Conservation (phyloP, 106 monocot species). For the Dendrobium chrysotoxum region DNA sequence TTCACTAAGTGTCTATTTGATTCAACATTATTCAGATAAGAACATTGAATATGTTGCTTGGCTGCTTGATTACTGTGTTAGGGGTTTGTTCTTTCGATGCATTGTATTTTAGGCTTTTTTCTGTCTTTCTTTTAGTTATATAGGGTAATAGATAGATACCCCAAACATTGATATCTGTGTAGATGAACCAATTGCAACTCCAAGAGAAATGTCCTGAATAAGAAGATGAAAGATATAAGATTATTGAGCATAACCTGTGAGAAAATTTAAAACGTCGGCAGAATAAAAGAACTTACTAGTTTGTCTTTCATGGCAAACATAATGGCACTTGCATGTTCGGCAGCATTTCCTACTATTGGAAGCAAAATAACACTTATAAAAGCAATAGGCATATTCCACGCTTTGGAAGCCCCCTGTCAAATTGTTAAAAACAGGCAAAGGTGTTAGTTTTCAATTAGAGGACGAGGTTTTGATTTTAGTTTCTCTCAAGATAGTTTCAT, state of each 20-base stretch:
- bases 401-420: constrained; percentile 57
- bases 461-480: not conserved
- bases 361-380: constrained; percentile 79
- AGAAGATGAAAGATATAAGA: not conserved
- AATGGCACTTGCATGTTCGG: constrained; percentile 72
- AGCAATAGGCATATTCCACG: constrained; percentile 58
- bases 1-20: not conserved
- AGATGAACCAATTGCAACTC: constrained; percentile 82
- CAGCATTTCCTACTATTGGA: constrained; percentile 77
- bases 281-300: constrained; percentile 33
- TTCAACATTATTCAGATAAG: not conserved
- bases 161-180: constrained; percentile 87
- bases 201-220: constrained; percentile 65
- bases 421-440: not conserved
- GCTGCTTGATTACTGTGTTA: not conserved
- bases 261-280: not conserved
- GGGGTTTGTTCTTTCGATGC: not conserved
- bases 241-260: not conserved
- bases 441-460: not conserved
- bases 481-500: too few relatives aligned
- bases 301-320: constrained; percentile 85
- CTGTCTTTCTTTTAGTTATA: too few relatives aligned
- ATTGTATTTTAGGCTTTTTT: not conserved
- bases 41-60: too few relatives aligned
- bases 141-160: constrained; percentile 21